A percentile compares a stretch with the other conserved stretches of the same genome.
Evolutionary conservation across 225 moss, liverwort and hornwort species (phyloP).

Genomic region (Pseudisothecium myosuroides): DNA sequence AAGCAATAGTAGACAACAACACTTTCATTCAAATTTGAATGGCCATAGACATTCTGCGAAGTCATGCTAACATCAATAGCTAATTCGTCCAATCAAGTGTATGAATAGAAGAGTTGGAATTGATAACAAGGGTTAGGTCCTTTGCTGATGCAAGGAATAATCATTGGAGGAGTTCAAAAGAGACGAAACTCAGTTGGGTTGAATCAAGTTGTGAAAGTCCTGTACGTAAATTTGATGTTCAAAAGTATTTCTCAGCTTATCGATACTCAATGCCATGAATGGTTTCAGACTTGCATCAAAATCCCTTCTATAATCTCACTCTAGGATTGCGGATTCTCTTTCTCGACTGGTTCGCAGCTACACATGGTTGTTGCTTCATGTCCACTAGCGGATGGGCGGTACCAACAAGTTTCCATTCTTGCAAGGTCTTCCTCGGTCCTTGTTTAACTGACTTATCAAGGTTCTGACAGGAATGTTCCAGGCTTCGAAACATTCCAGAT

Average conservation of each 20-base stretch:
- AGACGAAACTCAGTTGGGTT: neutral
- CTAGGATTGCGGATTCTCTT: neutral
- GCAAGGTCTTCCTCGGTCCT: neutral
- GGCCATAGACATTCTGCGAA: too few species aligned
- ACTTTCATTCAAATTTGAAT: neutral
- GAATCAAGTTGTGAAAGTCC: neutral
- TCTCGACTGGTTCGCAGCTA: neutral
- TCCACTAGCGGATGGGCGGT: neutral
- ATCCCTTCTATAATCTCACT: neutral
- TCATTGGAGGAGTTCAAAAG: neutral
- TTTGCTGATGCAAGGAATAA: neutral
- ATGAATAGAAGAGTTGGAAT: neutral
- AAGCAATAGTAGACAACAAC: neutral
- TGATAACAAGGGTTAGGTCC: neutral
- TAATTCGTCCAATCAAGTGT: neutral
- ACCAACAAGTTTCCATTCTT: constrained; percentile 1
- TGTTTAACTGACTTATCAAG: neutral
- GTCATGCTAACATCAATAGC: neutral
- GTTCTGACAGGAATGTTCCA: neutral
- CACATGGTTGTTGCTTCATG: neutral
- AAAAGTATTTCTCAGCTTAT: neutral
- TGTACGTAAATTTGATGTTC: neutral
- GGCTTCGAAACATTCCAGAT: neutral
- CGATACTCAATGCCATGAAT: neutral
- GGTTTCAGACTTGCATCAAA: neutral